phyloP scores from a whole-genome alignment of 1,284 basidiomycete species.

The Austroboletus olivaceoglutinosus region DNA sequence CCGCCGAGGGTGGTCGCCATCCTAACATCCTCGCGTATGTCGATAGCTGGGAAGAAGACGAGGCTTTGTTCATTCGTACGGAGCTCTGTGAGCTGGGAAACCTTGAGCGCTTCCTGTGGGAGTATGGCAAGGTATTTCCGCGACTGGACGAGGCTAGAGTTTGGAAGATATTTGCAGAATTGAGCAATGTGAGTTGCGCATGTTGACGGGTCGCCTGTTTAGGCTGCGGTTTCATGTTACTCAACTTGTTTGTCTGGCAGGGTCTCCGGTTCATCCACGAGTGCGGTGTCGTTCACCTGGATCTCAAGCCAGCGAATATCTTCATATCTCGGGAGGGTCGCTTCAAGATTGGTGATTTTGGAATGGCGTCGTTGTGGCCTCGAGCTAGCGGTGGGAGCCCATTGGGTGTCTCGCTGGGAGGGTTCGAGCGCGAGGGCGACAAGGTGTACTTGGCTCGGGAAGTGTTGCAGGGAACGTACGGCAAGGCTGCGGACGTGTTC shows the following conservation, averaged over 20 bases:
- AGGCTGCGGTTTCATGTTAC: conserved; percentile 6
- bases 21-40: conserved; percentile 88
- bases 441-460: conserved; percentile 98
- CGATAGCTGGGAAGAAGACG: conserved; percentile 96
- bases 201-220: conserved; percentile 13
- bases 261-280: conserved; percentile 85
- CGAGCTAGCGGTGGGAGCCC: conserved; percentile 43
- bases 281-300: conserved; percentile 89
- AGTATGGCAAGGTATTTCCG: conserved; percentile 85
- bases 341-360: conserved; percentile 98
- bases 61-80: conserved; percentile 88
- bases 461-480: conserved; percentile 88
- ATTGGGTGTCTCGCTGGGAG: conserved; percentile 42
- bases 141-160: conserved; percentile 89
- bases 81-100: conserved; percentile 95
- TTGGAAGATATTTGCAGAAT: conserved; percentile 95
- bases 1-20: conserved; percentile 43
- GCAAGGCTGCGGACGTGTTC: conserved; percentile 95
- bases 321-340: conserved; percentile 88
- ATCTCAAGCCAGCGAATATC: conserved; percentile 97
- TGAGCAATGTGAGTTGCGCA: conserved; percentile 70
- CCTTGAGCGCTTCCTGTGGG: conserved; percentile 88
- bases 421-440: conserved; percentile 94
- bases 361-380: conserved; percentile 90
- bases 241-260: conserved; percentile 39